Evolutionary conservation across 2,329 filamentous ascomycete genomes (phyloP).

Genomic region (Neurospora sp.): DNA sequence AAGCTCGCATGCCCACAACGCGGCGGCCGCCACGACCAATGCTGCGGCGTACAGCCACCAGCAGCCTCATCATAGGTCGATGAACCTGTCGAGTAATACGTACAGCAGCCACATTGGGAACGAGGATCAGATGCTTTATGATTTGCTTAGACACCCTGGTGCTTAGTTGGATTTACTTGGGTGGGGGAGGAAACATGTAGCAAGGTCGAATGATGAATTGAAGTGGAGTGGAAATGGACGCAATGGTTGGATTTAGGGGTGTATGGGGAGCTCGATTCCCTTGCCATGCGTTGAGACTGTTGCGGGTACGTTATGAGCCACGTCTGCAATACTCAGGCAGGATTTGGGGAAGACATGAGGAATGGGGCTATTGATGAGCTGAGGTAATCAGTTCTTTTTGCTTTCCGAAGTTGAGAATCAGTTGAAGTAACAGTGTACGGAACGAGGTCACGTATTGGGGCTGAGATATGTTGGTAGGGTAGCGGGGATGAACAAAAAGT

Average conservation of each 20-base stretch:
- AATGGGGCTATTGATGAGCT: not conserved
- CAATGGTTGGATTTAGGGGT: not conserved
- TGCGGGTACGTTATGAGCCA: not conserved
- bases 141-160: constrained; percentile 13
- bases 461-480: not conserved
- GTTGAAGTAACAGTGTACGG: not conserved
- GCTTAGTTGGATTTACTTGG: not conserved
- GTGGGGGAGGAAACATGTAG: not conserved
- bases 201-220: not conserved
- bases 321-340: not conserved
- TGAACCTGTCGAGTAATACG: constrained; percentile 18
- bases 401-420: not conserved
- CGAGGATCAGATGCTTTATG: constrained; percentile 18
- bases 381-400: not conserved
- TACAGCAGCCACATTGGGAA: constrained; percentile 18
- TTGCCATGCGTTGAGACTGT: not conserved
- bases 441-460: not conserved
- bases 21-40: constrained; percentile 1
- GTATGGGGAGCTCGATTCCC: not conserved
- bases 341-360: not conserved
- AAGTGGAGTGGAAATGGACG: not conserved
- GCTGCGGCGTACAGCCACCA: constrained; percentile 8
- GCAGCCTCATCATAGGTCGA: constrained; percentile 16
- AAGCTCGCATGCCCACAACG: constrained; percentile 6
- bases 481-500: not conserved